Evolutionary conservation across 768 basidiomycete species (phyloP).

Genomic region (Mycena albidolilacea): DNA sequence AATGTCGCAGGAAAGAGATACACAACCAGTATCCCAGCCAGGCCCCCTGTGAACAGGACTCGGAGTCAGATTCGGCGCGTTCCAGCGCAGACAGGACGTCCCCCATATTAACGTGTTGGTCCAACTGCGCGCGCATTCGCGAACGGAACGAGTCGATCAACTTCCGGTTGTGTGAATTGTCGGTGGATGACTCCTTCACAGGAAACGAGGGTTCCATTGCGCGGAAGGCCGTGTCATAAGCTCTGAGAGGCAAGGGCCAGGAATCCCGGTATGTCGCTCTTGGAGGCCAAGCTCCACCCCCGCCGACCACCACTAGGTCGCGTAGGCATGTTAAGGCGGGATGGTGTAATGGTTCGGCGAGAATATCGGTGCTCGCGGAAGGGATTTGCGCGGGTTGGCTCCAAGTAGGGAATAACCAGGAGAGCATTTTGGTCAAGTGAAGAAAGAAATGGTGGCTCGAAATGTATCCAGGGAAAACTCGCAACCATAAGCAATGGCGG

Average conservation of each 20-base stretch:
- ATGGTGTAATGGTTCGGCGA: constrained; percentile 31
- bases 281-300: constrained; percentile 43
- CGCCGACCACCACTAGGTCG: constrained; percentile 32
- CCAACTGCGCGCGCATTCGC: constrained; percentile 35
- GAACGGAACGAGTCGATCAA: constrained; percentile 40
- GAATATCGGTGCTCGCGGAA: constrained; percentile 29
- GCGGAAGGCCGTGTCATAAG: constrained; percentile 36
- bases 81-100: constrained; percentile 38
- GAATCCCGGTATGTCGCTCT: constrained; percentile 39
- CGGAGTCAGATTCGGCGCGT: constrained; percentile 31
- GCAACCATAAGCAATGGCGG: constrained; percentile 7
- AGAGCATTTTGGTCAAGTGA: constrained; percentile 30
- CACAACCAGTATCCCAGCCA: constrained; percentile 41
- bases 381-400: constrained; percentile 16
- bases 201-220: constrained; percentile 39
- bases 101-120: constrained; percentile 26
- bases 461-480: neutral
- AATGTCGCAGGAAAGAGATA: constrained; percentile 40
- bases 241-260: constrained; percentile 36
- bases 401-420: constrained; percentile 39
- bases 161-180: constrained; percentile 39
- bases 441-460: neutral
- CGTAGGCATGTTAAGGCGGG: constrained; percentile 26
- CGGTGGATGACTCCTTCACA: constrained; percentile 38
- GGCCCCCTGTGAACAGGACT: constrained; percentile 34